These are phyloP conservation scores for Gremmenia infestans DNA, from an alignment of 2,329 filamentous ascomycete genomes.

Conservation along the genomic window DNA sequence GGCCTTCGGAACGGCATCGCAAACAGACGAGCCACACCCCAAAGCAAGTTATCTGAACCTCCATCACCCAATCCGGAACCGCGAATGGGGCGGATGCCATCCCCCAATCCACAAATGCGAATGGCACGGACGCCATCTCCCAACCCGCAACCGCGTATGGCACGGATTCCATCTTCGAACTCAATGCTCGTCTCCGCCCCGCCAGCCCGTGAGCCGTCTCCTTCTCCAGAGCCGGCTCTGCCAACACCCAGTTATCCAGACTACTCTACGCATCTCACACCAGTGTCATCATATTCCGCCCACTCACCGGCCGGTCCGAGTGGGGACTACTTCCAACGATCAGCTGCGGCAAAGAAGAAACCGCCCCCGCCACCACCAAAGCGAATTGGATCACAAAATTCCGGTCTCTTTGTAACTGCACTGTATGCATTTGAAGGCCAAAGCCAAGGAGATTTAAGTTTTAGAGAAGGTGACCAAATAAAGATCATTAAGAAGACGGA, in stretches of 20 bases:
- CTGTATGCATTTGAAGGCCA: constrained; percentile 72
- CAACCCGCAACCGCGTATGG: constrained; percentile 16
- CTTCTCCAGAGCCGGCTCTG: constrained; percentile 15
- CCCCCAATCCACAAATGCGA: constrained; percentile 18
- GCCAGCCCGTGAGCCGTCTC: constrained; percentile 20
- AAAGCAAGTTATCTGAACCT: constrained; percentile 17
- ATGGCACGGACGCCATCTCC: constrained; percentile 22
- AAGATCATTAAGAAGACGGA: constrained; percentile 72
- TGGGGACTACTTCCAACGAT: constrained; percentile 31
- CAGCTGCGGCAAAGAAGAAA: constrained; percentile 57
- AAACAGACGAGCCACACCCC: constrained; percentile 41
- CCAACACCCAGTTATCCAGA: constrained; percentile 17
- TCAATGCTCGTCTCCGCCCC: constrained; percentile 11
- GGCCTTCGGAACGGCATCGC: constrained; percentile 35
- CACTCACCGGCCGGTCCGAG: constrained; percentile 26
- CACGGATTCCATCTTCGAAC: constrained; percentile 22
- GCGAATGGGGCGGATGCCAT: constrained; percentile 24
- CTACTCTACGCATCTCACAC: constrained; percentile 24
- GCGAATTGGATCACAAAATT: constrained; percentile 44
- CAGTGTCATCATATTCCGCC: constrained; percentile 23
- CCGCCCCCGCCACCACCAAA: constrained; percentile 67
- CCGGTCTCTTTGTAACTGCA: constrained; percentile 50
- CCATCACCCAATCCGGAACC: constrained; percentile 20
- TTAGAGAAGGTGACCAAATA: constrained; percentile 73
- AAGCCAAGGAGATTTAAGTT: constrained; percentile 64